These are phyloP conservation scores for Sugiyamaella valdiviana DNA, from an alignment of 805 yeast genomes.

Conservation along the genomic window DNA sequence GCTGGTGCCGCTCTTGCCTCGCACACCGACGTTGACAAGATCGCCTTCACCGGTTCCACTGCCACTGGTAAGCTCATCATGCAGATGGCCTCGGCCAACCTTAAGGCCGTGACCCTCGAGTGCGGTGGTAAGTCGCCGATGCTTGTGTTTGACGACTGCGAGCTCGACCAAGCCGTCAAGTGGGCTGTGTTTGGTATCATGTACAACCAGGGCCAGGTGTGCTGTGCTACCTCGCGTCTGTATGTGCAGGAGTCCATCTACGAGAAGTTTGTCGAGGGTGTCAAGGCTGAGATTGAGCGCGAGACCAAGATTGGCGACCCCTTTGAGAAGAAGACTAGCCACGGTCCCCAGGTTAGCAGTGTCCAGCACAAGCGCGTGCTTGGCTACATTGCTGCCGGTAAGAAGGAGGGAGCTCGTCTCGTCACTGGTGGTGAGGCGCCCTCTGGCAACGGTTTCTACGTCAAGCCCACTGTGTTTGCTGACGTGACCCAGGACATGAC, in stretches of 20 bases:
- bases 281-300: slow-evolving; percentile 45
- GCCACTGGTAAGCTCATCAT: slow-evolving; percentile 80
- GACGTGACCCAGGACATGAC: slow-evolving; percentile 69
- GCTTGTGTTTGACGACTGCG: slow-evolving; percentile 80
- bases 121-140: slow-evolving; percentile 96
- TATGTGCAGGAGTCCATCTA: slow-evolving; percentile 81
- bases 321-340: slow-evolving; percentile 67
- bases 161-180: slow-evolving; percentile 67
- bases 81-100: slow-evolving; percentile 71
- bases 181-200: slow-evolving; percentile 77
- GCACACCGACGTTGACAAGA: slow-evolving; percentile 78
- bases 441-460: slow-evolving; percentile 38
- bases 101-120: slow-evolving; percentile 89
- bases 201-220: slow-evolving; percentile 93
- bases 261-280: slow-evolving; percentile 63
- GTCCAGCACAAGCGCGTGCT: slow-evolving; percentile 73
- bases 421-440: slow-evolving; percentile 71
- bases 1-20: slow-evolving; percentile 75
- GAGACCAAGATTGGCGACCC: slow-evolving; percentile 72
- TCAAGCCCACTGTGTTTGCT: slow-evolving; percentile 75
- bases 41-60: slow-evolving; percentile 94
- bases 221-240: slow-evolving; percentile 91
- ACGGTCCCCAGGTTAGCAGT: slow-evolving; percentile 89
- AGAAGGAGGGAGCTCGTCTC: slow-evolving; percentile 76
- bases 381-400: slow-evolving; percentile 68